phyloP scores from a whole-genome alignment of 1,284 basidiomycete species.

The Neotropicomus parvogracilis region DNA sequence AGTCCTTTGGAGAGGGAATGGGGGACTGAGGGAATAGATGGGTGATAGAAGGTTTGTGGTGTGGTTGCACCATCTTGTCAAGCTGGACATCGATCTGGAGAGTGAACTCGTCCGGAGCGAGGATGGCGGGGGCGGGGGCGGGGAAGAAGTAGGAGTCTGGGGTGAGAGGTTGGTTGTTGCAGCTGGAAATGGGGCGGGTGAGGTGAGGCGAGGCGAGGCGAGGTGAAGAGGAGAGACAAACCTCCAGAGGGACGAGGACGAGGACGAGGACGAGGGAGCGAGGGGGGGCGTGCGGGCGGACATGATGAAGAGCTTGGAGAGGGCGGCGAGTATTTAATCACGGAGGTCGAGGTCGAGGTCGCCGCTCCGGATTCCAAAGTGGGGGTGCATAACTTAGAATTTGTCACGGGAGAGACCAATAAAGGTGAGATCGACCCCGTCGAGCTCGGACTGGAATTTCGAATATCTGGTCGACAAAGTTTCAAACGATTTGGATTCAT shows the following conservation, averaged over 20 bases:
- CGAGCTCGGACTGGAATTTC: not conserved
- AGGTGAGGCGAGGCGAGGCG: too few species aligned
- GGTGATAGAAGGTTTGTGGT: not conserved
- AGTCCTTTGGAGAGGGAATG: not conserved
- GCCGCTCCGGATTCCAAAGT: conserved; percentile 8
- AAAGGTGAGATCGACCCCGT: too few species aligned
- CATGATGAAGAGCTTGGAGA: not conserved
- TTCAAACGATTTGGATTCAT: too few species aligned
- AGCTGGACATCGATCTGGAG: conserved; percentile 15
- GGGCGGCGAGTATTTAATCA: not conserved
- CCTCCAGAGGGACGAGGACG: conserved; percentile 27
- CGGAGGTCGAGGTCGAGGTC: not conserved
- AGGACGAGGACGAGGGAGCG: conserved; percentile 14
- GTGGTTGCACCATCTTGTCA: conserved; percentile 1
- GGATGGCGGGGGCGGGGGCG: conserved; percentile 8
- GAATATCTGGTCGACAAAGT: not conserved
- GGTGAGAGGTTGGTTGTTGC: conserved; percentile 18
- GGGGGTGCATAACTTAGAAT: not conserved
- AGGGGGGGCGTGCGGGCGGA: not conserved
- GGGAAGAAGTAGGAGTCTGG: conserved; percentile 16
- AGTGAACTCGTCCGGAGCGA: conserved; percentile 18
- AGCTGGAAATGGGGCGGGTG: conserved; percentile 10
- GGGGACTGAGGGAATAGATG: not conserved
- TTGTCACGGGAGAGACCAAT: too few species aligned
- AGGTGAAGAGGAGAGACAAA: too few species aligned